Evolutionary conservation across 2,329 filamentous ascomycete species (phyloP), one percentile per base, ranked within the genome.

Genomic region (Trichophyton simii): DNA sequence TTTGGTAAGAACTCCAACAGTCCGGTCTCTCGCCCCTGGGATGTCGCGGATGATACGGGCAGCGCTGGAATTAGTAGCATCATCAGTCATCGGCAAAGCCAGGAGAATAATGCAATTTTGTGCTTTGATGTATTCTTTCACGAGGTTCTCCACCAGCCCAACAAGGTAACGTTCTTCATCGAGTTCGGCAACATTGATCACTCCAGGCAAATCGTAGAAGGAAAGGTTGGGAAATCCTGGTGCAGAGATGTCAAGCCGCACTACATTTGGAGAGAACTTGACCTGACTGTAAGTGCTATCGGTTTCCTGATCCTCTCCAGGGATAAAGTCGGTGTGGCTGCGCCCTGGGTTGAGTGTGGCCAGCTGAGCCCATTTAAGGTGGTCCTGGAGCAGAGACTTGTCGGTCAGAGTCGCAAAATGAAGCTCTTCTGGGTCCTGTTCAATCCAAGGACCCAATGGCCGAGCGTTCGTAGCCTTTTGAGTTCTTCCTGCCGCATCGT

Each of bases 131-230:
- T 95, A 95, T 0, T 84, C 78, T 1, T 78, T 79, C 0, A 89
- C 85, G 0, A 96, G 70, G 18, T 87, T 87, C 58, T 84, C 79
- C 0, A 95, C 87, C 0, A 94, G 83, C 0, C 80, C 77, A 11
- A 91, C 86, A 0, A 92, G 76, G 61, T 88, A 88, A 8, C 82
- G 78, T 15, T 91, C 84, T 2, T 82, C 77, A 6, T 81, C 81
- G 6, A 84, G 78, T 1, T 84, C 82, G 0, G 86, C 81, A 6
- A 86, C 86, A 20, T 85, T 83, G 64, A 95, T 92, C 0, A 95
- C 84, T 0, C 91, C 91, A 0, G 91, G 91, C 0, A 96, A 79
- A 63, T 96, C 91, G 63, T 89, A 92, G 67, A 96, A 95, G 0
- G 87, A 89, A 0, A 96, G 71, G 4, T 89, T 84, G 0, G 89